Conservation (phyloP, 1,139 yeast species). For the Yamadazyma blattariae region DNA sequence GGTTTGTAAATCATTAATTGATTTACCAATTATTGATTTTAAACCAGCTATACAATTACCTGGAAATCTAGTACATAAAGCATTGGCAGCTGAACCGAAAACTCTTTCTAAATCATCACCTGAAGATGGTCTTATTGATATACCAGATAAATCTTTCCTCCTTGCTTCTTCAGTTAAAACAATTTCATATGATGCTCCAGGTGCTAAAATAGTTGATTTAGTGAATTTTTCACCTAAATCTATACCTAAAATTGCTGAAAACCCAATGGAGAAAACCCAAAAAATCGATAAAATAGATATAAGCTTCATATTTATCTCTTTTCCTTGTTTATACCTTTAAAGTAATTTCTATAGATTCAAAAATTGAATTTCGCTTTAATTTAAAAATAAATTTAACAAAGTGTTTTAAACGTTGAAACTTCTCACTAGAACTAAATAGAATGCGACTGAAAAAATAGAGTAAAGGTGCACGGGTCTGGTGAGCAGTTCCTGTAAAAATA, state of each 20-base stretch:
- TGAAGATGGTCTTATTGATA: conserved; percentile 53
- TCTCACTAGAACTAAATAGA: conserved; percentile 1
- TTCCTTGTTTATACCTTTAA: no score
- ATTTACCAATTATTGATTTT: conserved; percentile 69
- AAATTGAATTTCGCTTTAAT: background rate
- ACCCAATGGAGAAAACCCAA: conserved; percentile 16
- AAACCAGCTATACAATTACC: conserved; percentile 62
- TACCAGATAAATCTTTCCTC: conserved; percentile 81
- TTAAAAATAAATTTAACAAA: no score
- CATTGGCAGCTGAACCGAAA: conserved; percentile 75
- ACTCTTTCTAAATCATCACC: conserved; percentile 58
- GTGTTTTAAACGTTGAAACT: background rate
- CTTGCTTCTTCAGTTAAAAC: conserved; percentile 88
- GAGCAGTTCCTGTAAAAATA: no score
- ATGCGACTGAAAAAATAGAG: conserved; percentile 1
- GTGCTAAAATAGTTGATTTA: conserved; percentile 87
- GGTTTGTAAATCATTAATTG: conserved; percentile 46
- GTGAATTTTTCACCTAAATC: conserved; percentile 90
- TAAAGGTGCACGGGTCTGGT: conserved; percentile 1
- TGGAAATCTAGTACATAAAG: conserved; percentile 74
- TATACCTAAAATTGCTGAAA: conserved; percentile 74
- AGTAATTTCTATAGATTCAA: background rate
- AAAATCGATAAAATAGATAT: conserved; percentile 4
- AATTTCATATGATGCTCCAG: conserved; percentile 84
- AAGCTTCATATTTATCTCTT: conserved; percentile 10